A percentile compares a stretch with the other conserved stretches of the same genome.
Evolutionary conservation across 164 flowering plant species (phyloP).

Genomic region (Santalum album): DNA sequence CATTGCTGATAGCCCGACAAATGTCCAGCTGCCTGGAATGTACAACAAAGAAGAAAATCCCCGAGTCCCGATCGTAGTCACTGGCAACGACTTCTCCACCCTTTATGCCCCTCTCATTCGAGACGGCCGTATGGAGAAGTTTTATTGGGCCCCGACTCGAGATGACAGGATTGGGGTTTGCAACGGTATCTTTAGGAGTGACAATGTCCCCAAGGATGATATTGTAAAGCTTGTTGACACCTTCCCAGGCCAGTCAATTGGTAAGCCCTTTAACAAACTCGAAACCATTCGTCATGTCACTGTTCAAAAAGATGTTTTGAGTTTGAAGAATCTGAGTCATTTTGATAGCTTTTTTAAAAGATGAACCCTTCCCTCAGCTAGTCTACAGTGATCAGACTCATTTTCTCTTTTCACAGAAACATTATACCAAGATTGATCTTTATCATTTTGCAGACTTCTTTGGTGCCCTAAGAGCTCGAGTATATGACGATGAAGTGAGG

Average conservation of each 20-base stretch:
- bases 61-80: constrained; percentile 44
- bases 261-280: constrained; percentile 13
- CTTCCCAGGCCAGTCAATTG: constrained; percentile 43
- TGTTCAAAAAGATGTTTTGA: no score
- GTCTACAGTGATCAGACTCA: no score
- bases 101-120: constrained; percentile 49
- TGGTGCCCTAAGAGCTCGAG: constrained; percentile 46
- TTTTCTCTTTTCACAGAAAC: no score
- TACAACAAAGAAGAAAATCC: constrained; percentile 43
- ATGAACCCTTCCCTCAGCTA: no score
- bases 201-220: constrained; percentile 25
- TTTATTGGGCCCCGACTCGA: constrained; percentile 48
- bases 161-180: constrained; percentile 44
- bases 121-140: constrained; percentile 54
- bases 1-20: constrained; percentile 51
- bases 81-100: constrained; percentile 50
- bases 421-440: no score
- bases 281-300: not conserved
- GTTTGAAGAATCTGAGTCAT: no score
- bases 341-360: no score
- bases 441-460: constrained; percentile 32
- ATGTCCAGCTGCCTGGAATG: constrained; percentile 47
- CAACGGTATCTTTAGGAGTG: constrained; percentile 30
- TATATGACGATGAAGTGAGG: constrained; percentile 46
- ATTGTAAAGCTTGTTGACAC: constrained; percentile 28